Percentiles rank a stretch among this genome's conserved stretches.
Evolutionary conservation across 257 asterid genomes (phyloP).

Genomic region (Voacanga thouarsii): DNA sequence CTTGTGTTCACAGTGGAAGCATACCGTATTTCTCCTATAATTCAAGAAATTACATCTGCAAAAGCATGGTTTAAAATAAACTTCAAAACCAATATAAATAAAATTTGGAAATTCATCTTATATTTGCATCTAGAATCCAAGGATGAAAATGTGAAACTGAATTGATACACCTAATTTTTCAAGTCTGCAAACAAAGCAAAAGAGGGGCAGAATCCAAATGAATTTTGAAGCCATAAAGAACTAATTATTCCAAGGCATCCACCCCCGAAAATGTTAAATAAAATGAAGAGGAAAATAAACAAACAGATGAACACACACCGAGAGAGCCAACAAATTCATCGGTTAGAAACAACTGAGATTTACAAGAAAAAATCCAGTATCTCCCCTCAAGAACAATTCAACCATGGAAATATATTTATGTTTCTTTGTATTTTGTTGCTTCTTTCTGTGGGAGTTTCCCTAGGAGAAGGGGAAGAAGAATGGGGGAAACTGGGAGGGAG

Average conservation of each 20-base stretch:
- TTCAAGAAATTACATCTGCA: conserved; percentile 93
- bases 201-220: neutral
- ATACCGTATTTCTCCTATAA: conserved; percentile 85
- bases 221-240: neutral
- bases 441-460: neutral
- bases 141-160: neutral
- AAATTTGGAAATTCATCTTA: neutral
- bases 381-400: neutral
- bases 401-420: neutral
- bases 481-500: neutral
- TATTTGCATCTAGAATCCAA: neutral
- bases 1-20: conserved; percentile 93
- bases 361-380: neutral
- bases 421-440: neutral
- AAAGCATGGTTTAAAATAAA: conserved; percentile 25
- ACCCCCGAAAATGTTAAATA: neutral
- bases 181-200: neutral
- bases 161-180: neutral
- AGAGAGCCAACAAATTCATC: neutral
- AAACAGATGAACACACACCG: neutral
- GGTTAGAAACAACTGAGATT: neutral
- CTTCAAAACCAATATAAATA: neutral
- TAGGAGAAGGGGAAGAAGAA: neutral
- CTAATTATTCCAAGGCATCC: neutral
- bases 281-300: neutral